Base-by-base conservation (phyloP, 352 stramenopile species). In the Pythium inflatum region DNA sequence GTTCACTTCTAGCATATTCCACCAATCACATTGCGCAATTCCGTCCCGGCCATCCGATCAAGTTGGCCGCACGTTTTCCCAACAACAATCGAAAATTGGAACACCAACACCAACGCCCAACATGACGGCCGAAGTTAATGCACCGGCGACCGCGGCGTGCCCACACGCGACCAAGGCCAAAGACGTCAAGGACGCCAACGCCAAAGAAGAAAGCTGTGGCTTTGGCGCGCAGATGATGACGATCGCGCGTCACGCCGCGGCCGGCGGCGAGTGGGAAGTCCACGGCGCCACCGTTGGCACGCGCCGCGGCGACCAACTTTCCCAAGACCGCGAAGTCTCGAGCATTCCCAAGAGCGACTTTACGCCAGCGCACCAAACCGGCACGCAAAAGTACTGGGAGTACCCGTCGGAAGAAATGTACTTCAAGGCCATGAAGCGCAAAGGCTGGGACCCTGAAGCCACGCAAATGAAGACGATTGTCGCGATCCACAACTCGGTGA, bases 361-460 rank as follows among this genome's bases (percentile, higher is more conserved):
- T 31, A 92, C 86, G 46, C 85, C 88, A 0, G 63, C 65, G 40
- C 88, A 95, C 60, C 88, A 95, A 61, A 76, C 50, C 5, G 76
- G 71, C 36, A 68, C 62, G 5, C 61, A 79, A n/a, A 73, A 81
- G 16, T 83, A 90, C 38, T 99, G 97, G 97, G 90, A 98, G 65
- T 99, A 99, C 75, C 97, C 97, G 34, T 98, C 86, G 30, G 97
- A 99, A 77, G 96, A 98, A 65, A 97, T 99, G 87, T 98, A 99
- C 75, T 99, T 95, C 75, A 98, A 98, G 75, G 96, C 97, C 68
- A 98, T 99, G 95, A 89, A 97, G 73, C 88, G 93, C 68, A 99
- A 99, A 70, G 96, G 97, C 30, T 98, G 97, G 88, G 86, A 97
- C 53, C 89, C 92, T 3, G 75, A 94, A 50, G 83, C 83, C 12